phyloP scores from a whole-genome alignment of 495 filamentous ascomycete genomes.

The Podospora tetraspora region DNA sequence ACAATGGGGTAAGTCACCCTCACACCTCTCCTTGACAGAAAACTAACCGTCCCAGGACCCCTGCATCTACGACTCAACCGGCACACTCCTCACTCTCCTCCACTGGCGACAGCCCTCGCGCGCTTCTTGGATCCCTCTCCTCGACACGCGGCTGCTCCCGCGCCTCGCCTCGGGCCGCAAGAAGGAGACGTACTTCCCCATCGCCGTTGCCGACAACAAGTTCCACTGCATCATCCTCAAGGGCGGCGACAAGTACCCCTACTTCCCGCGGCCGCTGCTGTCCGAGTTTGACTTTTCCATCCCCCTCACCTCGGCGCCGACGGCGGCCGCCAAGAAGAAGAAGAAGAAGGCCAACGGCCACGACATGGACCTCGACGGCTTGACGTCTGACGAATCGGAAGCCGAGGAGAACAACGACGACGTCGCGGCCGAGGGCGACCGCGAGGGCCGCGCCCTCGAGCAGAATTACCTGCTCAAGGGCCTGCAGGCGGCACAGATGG shows the following conservation, averaged over 20 bases:
- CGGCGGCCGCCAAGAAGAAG: constrained; percentile 33
- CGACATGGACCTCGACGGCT: constrained; percentile 27
- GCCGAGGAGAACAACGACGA: constrained; percentile 18
- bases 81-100: constrained; percentile 75
- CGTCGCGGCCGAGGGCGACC: constrained; percentile 11
- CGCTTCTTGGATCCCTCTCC: constrained; percentile 83
- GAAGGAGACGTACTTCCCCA: constrained; percentile 88
- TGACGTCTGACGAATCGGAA: constrained; percentile 3
- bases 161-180: constrained; percentile 78
- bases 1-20: constrained; percentile 59
- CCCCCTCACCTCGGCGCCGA: constrained; percentile 57
- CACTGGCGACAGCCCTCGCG: constrained; percentile 85
- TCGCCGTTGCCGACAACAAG: constrained; percentile 83
- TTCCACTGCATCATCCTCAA: constrained; percentile 99
- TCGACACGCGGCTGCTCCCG: constrained; percentile 79
- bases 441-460: constrained; percentile 53
- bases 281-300: constrained; percentile 91
- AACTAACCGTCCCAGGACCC: constrained; percentile 56
- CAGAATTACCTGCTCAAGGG: constrained; percentile 74
- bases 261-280: constrained; percentile 88
- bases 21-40: neutral
- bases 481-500: constrained; percentile 61
- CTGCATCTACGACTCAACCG: constrained; percentile 87
- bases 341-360: constrained; percentile 33
- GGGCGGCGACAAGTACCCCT: constrained; percentile 85